phyloP scores from a whole-genome alignment of 768 basidiomycete genomes.

The Collybia sordida region DNA sequence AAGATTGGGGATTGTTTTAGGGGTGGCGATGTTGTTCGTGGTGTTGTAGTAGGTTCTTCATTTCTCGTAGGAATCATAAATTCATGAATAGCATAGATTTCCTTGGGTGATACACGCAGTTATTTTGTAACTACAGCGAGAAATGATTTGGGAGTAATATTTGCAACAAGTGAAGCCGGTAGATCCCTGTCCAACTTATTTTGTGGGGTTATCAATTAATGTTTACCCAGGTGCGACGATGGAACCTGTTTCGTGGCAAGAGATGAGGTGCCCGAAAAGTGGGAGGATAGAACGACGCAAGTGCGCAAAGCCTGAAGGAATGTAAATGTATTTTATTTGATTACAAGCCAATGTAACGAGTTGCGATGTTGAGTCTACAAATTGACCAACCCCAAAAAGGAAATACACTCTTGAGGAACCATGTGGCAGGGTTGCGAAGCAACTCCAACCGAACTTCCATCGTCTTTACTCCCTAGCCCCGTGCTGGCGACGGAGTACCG shows the following conservation, averaged over 20 bases:
- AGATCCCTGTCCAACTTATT: slow-evolving; percentile 17
- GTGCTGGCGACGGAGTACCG: slow-evolving; percentile 5
- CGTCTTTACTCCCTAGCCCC: slow-evolving; percentile 8
- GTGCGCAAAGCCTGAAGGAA: slow-evolving; percentile 79
- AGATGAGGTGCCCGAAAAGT: slow-evolving; percentile 86
- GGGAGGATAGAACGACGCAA: slow-evolving; percentile 80
- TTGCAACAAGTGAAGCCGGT: slow-evolving; percentile 88
- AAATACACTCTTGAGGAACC: neutral
- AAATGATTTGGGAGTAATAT: slow-evolving; percentile 90
- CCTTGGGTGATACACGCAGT: slow-evolving; percentile 86
- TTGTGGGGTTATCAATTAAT: too few species aligned
- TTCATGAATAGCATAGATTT: slow-evolving; percentile 54
- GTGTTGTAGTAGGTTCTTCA: slow-evolving; percentile 65
- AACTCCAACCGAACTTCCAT: slow-evolving; percentile 4
- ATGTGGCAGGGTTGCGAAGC: slow-evolving; percentile 9
- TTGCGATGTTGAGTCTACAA: too few species aligned
- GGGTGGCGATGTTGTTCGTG: slow-evolving; percentile 88
- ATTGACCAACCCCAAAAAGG: neutral
- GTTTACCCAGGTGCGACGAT: slow-evolving; percentile 64
- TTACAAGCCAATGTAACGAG: too few species aligned
- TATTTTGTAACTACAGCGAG: slow-evolving; percentile 91
- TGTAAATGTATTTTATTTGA: slow-evolving; percentile 28
- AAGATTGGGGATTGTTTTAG: slow-evolving; percentile 91
- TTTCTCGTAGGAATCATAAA: neutral
- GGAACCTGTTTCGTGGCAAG: slow-evolving; percentile 87